Evolutionary conservation across 768 basidiomycete species (phyloP), one percentile per base, ranked within the genome.

Genomic region (Dendrothele bispora): DNA sequence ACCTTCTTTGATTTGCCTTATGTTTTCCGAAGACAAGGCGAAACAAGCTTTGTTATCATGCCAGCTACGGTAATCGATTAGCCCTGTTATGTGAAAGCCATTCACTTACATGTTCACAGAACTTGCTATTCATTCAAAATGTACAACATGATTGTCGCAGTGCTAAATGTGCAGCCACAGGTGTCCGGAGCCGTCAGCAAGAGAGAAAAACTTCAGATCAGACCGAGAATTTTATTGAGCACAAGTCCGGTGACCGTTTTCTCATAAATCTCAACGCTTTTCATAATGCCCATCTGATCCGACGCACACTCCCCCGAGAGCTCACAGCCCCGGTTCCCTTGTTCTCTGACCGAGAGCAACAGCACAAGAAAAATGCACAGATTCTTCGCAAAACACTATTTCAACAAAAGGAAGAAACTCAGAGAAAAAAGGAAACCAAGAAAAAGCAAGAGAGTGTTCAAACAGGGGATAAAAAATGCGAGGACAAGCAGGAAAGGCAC

Each of bases 241-340:
- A 66, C 46, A 40, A 41, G 15, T 40, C 30, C 3, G 25, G 27
- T 12, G 46, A 56, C 8, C 49, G 52, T 4, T 67, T 46, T 39
- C 39, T 67, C 17, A 39, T 67, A 42, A 67, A 65, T 30, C 54
- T 52, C 7, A 60, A 64, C 38, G 60, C 62, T 17, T 47, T 65
- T 15, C 63, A 66, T 48, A 66, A 66, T 55, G 62, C 61, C 8
- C 55, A 59, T 22, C 56, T 60, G 21, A 34, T 67, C 21, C 58
- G 55, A 2, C 36, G 48, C 12, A 38, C 46, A 4, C 52, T 65
- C 7, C 61, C 58, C n/a, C 47, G 54, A 4, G 17, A 49, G 2
- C 58, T 63, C 8, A 53, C 50, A 10, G 30, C 30, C 10, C 30
- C 30, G 10, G 30, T n/a, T 10, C n/a, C n/a, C 10, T n/a, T 32